These are phyloP conservation scores for Naganishia cerealis DNA, from an alignment of 1,284 basidiomycete genomes.

Conservation along the genomic window DNA sequence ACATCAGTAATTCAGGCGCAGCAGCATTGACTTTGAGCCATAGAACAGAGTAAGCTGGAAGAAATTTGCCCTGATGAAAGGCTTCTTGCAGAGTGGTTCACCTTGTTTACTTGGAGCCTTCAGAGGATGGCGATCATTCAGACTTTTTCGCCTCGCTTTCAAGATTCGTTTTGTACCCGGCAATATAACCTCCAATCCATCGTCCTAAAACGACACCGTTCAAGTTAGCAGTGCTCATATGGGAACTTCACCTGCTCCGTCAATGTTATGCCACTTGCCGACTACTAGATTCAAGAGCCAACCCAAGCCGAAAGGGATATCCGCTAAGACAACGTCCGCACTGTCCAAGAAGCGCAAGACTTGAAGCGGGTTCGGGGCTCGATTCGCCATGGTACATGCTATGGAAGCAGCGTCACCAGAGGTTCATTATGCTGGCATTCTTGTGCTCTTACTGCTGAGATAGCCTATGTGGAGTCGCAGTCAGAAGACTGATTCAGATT, in stretches of 20 bases:
- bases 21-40: no score
- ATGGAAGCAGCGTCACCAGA: neutral
- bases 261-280: conserved; percentile 32
- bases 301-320: conserved; percentile 41
- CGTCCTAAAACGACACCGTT: neutral
- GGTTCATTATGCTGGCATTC: neutral
- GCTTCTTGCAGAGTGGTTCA: no score
- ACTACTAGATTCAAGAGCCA: conserved; percentile 37
- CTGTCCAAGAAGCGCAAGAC: conserved; percentile 47
- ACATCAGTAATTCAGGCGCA: no score
- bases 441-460: neutral
- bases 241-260: neutral
- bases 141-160: conserved; percentile 6
- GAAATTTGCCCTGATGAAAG: no score
- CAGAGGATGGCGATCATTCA: neutral
- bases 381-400: conserved; percentile 39
- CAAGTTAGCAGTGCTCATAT: neutral
- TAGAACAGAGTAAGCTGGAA: no score
- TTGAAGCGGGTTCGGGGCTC: conserved; percentile 43
- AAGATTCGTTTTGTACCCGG: neutral
- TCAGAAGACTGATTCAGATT: neutral
- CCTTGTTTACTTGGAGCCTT: no score
- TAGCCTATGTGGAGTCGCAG: neutral
- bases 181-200: conserved; percentile 8
- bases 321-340: conserved; percentile 47